phyloP scores from a whole-genome alignment of 345 rosid species.

The Firmiana major region DNA sequence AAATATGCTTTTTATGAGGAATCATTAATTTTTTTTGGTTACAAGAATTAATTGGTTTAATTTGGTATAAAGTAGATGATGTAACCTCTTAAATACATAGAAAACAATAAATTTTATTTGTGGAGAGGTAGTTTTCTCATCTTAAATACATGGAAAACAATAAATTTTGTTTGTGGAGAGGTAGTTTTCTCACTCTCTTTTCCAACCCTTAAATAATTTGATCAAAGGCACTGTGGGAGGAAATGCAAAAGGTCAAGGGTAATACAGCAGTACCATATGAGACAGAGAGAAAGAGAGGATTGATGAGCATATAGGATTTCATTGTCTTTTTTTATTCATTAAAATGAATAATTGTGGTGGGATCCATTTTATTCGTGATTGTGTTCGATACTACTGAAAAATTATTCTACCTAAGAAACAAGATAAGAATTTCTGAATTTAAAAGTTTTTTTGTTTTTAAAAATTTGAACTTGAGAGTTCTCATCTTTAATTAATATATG shows the following conservation, averaged over 20 bases:
- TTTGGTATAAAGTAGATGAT: neutral
- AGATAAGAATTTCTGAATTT: no score
- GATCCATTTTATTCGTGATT: no score
- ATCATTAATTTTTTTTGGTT: no score
- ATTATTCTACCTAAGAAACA: no score
- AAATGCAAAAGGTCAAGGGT: neutral
- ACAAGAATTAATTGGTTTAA: neutral
- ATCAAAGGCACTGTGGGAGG: neutral
- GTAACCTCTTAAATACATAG: neutral
- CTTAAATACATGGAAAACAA: no score
- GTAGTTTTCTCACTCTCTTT: neutral
- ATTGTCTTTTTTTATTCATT: no score
- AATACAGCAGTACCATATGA: neutral
- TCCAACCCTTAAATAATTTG: neutral
- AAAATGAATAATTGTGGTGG: no score
- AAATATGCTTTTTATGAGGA: neutral
- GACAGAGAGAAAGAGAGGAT: neutral
- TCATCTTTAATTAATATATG: no score
- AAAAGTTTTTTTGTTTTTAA: no score
- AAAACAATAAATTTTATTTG: neutral
- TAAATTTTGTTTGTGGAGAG: neutral
- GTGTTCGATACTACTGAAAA: no score
- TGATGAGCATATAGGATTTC: no score
- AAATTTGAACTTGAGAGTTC: no score
- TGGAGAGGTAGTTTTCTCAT: neutral